Percentiles rank a stretch among this genome's conserved stretches.
phyloP scores from a whole-genome alignment of 371 early-diverging fungal species.

The Lichtheimia corymbifera region DNA sequence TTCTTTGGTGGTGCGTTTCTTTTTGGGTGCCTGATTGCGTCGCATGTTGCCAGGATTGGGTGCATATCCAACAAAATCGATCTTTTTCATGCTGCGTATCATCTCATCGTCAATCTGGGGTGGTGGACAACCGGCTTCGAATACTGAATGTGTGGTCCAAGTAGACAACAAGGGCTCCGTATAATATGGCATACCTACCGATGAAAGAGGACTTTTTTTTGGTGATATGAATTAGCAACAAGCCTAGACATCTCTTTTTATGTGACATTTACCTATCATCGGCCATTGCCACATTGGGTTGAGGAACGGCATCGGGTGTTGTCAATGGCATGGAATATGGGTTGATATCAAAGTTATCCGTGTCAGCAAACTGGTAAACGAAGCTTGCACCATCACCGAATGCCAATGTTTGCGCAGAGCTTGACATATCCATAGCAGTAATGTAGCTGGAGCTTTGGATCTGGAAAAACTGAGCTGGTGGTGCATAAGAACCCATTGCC shows the following conservation, averaged over 20 bases:
- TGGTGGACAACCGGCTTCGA: constrained; percentile 70
- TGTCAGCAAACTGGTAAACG: constrained; percentile 69
- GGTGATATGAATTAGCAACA: neutral
- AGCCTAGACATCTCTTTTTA: neutral
- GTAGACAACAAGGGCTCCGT: constrained; percentile 72
- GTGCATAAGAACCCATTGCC: constrained; percentile 45
- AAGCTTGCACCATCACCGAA: constrained; percentile 73
- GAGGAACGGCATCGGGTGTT: constrained; percentile 56
- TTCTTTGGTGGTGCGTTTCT: constrained; percentile 32
- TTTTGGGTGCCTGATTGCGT: constrained; percentile 76
- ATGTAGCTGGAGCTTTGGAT: constrained; percentile 65
- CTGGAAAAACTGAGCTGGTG: constrained; percentile 70
- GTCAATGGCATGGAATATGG: constrained; percentile 66
- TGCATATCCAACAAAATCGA: constrained; percentile 91
- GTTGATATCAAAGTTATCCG: constrained; percentile 67
- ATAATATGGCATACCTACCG: constrained; percentile 82
- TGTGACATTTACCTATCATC: constrained; percentile 50
- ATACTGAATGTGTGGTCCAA: constrained; percentile 66
- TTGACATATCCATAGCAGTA: constrained; percentile 72
- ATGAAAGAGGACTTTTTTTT: constrained; percentile 61
- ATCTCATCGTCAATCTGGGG: constrained; percentile 74
- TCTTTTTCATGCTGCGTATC: constrained; percentile 76
- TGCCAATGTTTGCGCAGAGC: constrained; percentile 72
- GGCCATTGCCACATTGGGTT: constrained; percentile 49
- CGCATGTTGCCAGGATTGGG: constrained; percentile 76